Evolutionary conservation across 768 basidiomycete species (phyloP).

Genomic region (Multifurca ochricompacta): DNA sequence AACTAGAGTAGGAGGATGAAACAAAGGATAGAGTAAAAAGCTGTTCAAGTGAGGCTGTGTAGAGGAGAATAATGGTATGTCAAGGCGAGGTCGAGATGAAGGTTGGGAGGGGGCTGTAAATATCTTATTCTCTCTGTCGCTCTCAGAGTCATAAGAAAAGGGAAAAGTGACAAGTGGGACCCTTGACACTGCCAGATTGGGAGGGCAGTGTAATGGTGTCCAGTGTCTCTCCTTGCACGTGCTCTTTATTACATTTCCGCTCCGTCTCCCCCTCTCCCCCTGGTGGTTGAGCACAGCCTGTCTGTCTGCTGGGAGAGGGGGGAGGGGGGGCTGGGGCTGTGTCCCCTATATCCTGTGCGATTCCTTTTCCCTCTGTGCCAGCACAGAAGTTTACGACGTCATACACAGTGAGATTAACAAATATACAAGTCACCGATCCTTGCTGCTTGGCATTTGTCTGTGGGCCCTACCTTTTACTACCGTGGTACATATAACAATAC

Average conservation of each 20-base stretch:
- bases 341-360: neutral
- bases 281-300: too few species aligned
- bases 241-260: neutral
- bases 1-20: neutral
- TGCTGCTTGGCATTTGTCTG: too few species aligned
- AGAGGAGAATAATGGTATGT: neutral
- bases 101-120: neutral
- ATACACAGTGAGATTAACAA: neutral
- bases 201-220: neutral
- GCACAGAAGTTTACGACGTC: neutral
- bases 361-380: neutral
- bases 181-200: neutral
- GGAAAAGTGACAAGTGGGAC: neutral
- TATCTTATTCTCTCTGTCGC: too few species aligned
- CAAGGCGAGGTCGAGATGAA: neutral
- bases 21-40: constrained; percentile 6
- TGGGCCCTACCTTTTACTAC: too few species aligned
- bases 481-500: too few species aligned
- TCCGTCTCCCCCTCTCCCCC: neutral
- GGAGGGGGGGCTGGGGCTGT: too few species aligned
- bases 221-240: neutral
- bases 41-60: constrained; percentile 14
- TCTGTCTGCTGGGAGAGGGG: too few species aligned
- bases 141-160: neutral
- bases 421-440: too few species aligned